Conservation (phyloP, 371 early-diverging fungal species). For the Polyrhizophydium stewartii region DNA sequence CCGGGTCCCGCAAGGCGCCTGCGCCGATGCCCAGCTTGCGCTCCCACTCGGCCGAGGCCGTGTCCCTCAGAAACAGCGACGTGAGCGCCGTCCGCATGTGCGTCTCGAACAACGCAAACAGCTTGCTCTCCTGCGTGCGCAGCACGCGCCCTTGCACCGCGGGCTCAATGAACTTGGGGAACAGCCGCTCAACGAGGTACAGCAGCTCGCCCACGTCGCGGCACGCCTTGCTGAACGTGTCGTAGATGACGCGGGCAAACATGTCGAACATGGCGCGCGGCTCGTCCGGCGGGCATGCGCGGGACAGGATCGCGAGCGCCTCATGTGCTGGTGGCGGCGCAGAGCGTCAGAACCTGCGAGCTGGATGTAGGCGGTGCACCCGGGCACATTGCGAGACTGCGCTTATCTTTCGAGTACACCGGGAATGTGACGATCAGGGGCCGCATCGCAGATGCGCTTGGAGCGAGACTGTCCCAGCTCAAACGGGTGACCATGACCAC, state of each 20-base stretch:
- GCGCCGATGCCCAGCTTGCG: too few species aligned
- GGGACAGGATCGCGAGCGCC: slow-evolving; percentile 61
- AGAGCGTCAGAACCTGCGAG: too few species aligned
- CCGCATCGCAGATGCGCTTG: slow-evolving; percentile 60
- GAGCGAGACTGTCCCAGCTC: slow-evolving; percentile 75
- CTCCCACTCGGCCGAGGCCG: slow-evolving; percentile 79
- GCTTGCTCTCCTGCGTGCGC: slow-evolving; percentile 56
- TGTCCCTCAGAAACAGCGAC: slow-evolving; percentile 76
- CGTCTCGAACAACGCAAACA: slow-evolving; percentile 68
- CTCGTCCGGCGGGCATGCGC: slow-evolving; percentile 61
- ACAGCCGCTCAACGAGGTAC: slow-evolving; percentile 70
- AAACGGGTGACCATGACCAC: slow-evolving; percentile 70
- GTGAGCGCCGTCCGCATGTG: slow-evolving; percentile 70
- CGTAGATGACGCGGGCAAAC: slow-evolving; percentile 70
- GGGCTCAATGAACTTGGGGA: slow-evolving; percentile 78
- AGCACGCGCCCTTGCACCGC: slow-evolving; percentile 54
- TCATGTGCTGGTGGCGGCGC: slow-evolving; percentile 35
- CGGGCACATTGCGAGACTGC: too few species aligned
- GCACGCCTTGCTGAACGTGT: slow-evolving; percentile 71
- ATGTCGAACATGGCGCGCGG: slow-evolving; percentile 51
- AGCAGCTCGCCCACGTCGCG: slow-evolving; percentile 82
- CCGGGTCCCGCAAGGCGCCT: too few species aligned
- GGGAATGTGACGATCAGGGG: slow-evolving; percentile 59
- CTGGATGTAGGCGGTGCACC: too few species aligned
- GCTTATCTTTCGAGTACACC: slow-evolving; percentile 54